Conservation (phyloP, 108 stramenopile species). For the Craspedostauros australis region DNA sequence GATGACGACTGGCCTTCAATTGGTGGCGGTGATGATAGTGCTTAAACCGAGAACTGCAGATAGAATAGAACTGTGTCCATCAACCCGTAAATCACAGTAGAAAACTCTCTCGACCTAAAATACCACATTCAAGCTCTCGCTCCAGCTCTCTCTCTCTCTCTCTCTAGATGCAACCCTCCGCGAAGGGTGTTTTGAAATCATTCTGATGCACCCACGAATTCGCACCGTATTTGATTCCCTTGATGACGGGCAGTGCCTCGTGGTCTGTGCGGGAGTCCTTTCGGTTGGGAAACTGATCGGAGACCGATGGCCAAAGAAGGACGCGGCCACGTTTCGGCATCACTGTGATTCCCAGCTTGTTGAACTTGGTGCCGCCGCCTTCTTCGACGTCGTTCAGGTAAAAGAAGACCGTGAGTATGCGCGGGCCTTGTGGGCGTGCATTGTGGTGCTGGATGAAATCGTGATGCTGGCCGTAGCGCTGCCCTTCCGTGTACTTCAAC, state of each 20-base stretch:
- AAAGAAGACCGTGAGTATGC: slow-evolving; percentile 79
- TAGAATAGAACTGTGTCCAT: too few relatives aligned
- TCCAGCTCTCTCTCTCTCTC: too few relatives aligned
- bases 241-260: slow-evolving; percentile 65
- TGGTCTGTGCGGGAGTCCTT: slow-evolving; percentile 67
- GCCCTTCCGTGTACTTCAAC: slow-evolving; percentile 49
- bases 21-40: too few relatives aligned
- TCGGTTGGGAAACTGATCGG: slow-evolving; percentile 41
- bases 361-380: slow-evolving; percentile 81
- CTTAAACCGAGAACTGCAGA: too few relatives aligned
- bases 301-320: slow-evolving; percentile 72
- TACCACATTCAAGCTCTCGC: too few relatives aligned
- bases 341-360: slow-evolving; percentile 53
- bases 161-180: slow-evolving; percentile 19
- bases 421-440: slow-evolving; percentile 25
- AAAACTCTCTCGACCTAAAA: too few relatives aligned
- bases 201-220: slow-evolving; percentile 79
- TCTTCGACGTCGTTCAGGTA: slow-evolving; percentile 85
- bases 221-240: slow-evolving; percentile 79
- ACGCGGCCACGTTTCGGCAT: slow-evolving; percentile 60
- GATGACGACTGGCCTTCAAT: too few relatives aligned
- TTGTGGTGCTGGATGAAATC: slow-evolving; percentile 41
- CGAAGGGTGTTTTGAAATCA: slow-evolving; percentile 31
- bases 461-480: slow-evolving; percentile 51
- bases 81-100: too few relatives aligned